Base-by-base conservation (phyloP, 495 filamentous ascomycete genomes). In the Aspergillus steynii region DNA sequence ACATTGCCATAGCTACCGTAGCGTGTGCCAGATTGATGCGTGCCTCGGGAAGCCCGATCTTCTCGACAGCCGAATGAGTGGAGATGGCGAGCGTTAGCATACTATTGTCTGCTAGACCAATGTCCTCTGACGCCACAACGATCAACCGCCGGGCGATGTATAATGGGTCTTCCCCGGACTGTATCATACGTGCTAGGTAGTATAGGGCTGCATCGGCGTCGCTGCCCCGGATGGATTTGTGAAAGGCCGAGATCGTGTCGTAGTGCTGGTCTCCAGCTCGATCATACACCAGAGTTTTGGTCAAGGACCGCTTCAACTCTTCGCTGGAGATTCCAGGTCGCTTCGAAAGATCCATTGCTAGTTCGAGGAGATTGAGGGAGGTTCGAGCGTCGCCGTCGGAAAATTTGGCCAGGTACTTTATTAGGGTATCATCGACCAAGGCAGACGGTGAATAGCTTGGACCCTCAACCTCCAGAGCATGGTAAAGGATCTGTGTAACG, bases 121-220 rank as follows among this genome's bases (percentile, higher is more conserved):
- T 87, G 65, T 97, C 93, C 66, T 97, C 93, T 7, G 89, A 93
- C 0, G 93, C 92, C 49, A 96, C 87, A 2, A 97, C 92, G 12
- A 99, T 88, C 80, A 99, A 86, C 14, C 95, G 85, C 2, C 95
- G 86, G 5, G 95, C 93, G 45, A 99, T 90, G 70, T 90, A 98
- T 0, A 98, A 77, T 0, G 94, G 92, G 68, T 98, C 95, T 72
- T 99, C 95, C 46, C 95, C 95, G 1, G 90, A 92, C 62, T 95
- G 87, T n/a, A 99, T 83, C 95, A 99, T 99, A 50, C 95, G 89
- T 3, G 90, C 88, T 5, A 99, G 85, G 71, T 97, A 99, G 76
- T 97, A 98, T 2, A 99, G 80, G 1, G 93, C 81, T 0, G 93
- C 95, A 73, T 98, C 89, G 2, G 94, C 76, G 68, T 95, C 85